A percentile compares a stretch with the other conserved stretches of the same genome.
These are phyloP conservation scores for Paxillus ammoniavirescens DNA, from an alignment of 768 basidiomycete species.

Conservation along the genomic window DNA sequence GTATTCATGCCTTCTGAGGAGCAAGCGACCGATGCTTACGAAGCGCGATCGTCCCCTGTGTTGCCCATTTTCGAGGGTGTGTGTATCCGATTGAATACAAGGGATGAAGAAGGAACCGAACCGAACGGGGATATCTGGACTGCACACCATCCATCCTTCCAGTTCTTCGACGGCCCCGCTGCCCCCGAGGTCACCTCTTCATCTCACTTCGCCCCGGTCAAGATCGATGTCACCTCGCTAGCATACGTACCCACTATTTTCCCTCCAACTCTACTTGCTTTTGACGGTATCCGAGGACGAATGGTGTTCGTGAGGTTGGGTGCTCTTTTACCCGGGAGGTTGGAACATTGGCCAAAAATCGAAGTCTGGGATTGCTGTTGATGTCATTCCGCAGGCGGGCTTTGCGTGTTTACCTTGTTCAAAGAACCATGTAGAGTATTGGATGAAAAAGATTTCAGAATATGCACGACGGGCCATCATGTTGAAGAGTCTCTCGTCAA, in stretches of 20 bases:
- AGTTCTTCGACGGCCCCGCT: not conserved
- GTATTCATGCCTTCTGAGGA: not conserved
- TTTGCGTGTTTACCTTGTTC: too few species aligned
- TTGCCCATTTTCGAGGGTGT: not conserved
- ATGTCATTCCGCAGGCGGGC: not conserved
- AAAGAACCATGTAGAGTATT: not conserved
- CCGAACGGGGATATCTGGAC: not conserved
- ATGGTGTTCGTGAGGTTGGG: not conserved
- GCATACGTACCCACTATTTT: not conserved
- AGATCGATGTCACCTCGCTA: not conserved
- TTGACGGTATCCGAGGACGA: not conserved
- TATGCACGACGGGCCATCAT: not conserved
- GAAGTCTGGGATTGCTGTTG: not conserved
- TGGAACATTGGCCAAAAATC: not conserved
- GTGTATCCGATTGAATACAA: not conserved
- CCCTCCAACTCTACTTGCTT: not conserved
- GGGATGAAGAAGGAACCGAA: not conserved
- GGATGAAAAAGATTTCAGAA: not conserved
- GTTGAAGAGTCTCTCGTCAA: not conserved
- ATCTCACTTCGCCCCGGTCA: not conserved
- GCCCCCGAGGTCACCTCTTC: not conserved
- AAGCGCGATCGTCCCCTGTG: not conserved
- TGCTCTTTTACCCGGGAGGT: not conserved
- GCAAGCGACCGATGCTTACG: not conserved
- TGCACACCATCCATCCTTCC: not conserved